These are phyloP conservation scores for Tolypocladium nubicola DNA, from an alignment of 2,329 filamentous ascomycete genomes.

Conservation along the genomic window DNA sequence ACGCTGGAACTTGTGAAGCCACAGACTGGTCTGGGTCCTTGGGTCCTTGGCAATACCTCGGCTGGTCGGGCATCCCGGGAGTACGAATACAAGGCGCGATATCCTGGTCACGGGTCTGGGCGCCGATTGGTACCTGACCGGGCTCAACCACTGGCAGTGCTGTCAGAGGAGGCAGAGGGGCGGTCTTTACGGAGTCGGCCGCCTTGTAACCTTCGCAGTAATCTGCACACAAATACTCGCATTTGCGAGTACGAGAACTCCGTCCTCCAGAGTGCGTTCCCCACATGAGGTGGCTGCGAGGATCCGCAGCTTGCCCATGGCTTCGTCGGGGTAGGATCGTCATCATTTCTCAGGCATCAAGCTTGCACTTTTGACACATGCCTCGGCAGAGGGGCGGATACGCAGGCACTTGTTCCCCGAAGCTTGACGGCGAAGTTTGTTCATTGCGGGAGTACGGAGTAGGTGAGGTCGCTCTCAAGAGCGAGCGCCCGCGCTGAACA, in stretches of 20 bases:
- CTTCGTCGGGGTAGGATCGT: not conserved
- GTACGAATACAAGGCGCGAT: not conserved
- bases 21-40: not conserved
- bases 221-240: too few species aligned
- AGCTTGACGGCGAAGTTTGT: not conserved
- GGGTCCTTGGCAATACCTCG: not conserved
- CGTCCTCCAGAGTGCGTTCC: not conserved
- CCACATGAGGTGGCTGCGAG: not conserved
- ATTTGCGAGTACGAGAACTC: not conserved
- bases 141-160: not conserved
- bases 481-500: not conserved
- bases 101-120: not conserved
- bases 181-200: not conserved
- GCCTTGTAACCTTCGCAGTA: not conserved
- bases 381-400: not conserved
- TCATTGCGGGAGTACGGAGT: too few species aligned
- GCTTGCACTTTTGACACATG: not conserved
- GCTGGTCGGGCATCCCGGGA: not conserved
- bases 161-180: not conserved
- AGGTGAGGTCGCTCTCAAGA: not conserved
- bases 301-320: not conserved
- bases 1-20: not conserved
- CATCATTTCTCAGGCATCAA: not conserved
- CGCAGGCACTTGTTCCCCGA: not conserved
- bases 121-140: not conserved